Evolutionary conservation across 805 yeast species (phyloP).

Genomic region (Cephaloascus albidus): DNA sequence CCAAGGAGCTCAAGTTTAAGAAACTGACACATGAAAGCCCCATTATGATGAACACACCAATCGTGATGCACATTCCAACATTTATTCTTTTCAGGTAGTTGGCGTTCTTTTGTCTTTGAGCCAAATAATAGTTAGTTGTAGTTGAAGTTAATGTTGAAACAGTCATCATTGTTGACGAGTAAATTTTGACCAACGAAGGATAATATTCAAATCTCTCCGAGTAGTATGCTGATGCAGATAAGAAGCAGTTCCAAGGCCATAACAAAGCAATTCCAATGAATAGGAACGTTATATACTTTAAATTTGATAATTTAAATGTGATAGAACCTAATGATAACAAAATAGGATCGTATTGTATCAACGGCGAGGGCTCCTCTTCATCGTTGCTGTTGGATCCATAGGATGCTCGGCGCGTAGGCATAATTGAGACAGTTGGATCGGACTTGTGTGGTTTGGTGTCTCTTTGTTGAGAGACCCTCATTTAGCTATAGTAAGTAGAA

Average conservation of each 20-base stretch:
- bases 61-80: conserved; percentile 51
- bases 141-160: conserved; percentile 67
- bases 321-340: neutral
- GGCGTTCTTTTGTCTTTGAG: conserved; percentile 55
- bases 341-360: neutral
- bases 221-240: conserved; percentile 81
- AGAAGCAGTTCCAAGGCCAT: conserved; percentile 96
- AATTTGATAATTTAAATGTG: neutral
- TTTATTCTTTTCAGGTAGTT: conserved; percentile 49
- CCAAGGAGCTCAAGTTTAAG: conserved; percentile 22
- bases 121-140: conserved; percentile 46
- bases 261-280: conserved; percentile 68
- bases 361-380: neutral
- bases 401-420: neutral
- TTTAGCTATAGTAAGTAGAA: too few species aligned
- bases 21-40: conserved; percentile 39
- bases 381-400: neutral
- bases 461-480: too few species aligned
- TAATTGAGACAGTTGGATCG: neutral
- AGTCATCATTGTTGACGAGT: conserved; percentile 83
- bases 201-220: conserved; percentile 45
- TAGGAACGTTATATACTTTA: conserved; percentile 47
- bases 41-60: conserved; percentile 47
- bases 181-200: conserved; percentile 43
- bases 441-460: neutral